Evolutionary conservation across 805 yeast genomes (phyloP).

Genomic region (Grigorovia humatica): DNA sequence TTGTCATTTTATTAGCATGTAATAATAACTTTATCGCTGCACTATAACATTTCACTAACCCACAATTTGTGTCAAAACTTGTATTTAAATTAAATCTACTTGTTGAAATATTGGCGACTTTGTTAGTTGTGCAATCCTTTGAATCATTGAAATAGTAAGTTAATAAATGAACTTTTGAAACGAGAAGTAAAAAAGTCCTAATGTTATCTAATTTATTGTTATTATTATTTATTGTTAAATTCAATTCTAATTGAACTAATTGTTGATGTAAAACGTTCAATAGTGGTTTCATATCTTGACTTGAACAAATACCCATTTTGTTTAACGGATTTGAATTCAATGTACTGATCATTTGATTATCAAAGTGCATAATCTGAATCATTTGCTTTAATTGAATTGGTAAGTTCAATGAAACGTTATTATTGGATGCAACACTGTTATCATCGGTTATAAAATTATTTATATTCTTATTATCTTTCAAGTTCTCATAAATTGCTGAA

Average conservation of each 20-base stretch:
- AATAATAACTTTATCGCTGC: slow-evolving; percentile 63
- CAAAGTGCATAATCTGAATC: slow-evolving; percentile 77
- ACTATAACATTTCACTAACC: slow-evolving; percentile 67
- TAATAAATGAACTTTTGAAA: slow-evolving; percentile 71
- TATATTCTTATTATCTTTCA: background rate
- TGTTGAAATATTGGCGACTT: background rate
- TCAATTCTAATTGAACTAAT: slow-evolving; percentile 59
- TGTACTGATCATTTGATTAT: slow-evolving; percentile 72
- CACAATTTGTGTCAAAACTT: slow-evolving; percentile 54
- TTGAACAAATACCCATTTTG: slow-evolving; percentile 52
- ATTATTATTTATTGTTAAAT: background rate
- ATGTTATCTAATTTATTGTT: slow-evolving; percentile 47
- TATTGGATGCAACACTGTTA: background rate
- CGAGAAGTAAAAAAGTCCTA: slow-evolving; percentile 55
- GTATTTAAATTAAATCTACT: slow-evolving; percentile 12
- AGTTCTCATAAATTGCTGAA: background rate
- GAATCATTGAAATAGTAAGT: slow-evolving; percentile 70
- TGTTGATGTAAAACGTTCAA: slow-evolving; percentile 61
- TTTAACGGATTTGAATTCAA: slow-evolving; percentile 62
- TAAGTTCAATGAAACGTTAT: slow-evolving; percentile 22
- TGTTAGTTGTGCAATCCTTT: background rate
- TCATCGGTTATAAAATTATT: too few species aligned
- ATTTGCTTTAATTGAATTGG: slow-evolving; percentile 59
- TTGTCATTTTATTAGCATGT: slow-evolving; percentile 55
- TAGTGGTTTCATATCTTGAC: slow-evolving; percentile 65